These are phyloP conservation scores for Sporothrix euskadiensis DNA, from an alignment of 2,329 filamentous ascomycete genomes.

Conservation along the genomic window DNA sequence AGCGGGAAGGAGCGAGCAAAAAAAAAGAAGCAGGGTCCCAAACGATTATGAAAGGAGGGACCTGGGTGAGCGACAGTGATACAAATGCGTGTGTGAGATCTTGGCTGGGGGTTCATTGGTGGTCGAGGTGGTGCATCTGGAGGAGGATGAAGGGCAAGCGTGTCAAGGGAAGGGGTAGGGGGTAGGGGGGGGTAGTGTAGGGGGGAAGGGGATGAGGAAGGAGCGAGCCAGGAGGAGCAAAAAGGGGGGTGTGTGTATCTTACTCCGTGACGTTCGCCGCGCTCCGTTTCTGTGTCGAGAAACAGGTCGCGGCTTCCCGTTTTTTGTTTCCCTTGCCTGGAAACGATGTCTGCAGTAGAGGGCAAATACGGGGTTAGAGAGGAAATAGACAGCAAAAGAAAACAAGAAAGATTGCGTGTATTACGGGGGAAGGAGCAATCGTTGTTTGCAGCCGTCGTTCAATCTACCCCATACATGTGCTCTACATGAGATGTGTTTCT, in stretches of 20 bases:
- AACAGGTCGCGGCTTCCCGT: conserved; percentile 8
- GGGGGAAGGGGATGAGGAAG: conserved; percentile 10
- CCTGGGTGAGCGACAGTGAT: conserved; percentile 40
- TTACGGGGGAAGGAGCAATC: neutral
- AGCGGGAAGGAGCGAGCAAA: neutral
- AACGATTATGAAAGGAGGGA: conserved; percentile 42
- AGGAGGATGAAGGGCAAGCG: conserved; percentile 18
- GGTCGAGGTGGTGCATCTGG: conserved; percentile 20
- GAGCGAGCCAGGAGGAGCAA: conserved; percentile 17
- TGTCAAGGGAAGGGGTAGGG: conserved; percentile 21
- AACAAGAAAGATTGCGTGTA: neutral
- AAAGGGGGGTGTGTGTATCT: conserved; percentile 22
- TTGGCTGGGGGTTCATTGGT: conserved; percentile 36
- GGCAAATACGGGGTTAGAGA: neutral
- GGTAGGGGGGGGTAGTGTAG: neutral
- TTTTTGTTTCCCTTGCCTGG: conserved; percentile 21
- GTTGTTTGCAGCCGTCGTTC: conserved; percentile 10
- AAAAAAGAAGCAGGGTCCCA: conserved; percentile 19
- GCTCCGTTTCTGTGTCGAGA: neutral
- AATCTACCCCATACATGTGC: conserved; percentile 18
- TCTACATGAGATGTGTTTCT: neutral
- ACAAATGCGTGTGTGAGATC: conserved; percentile 44
- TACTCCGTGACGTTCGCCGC: neutral
- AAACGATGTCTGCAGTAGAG: neutral
- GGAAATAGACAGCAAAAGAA: neutral